Evolutionary conservation across 129 eudicot species (phyloP), one percentile per base, ranked within the genome.

Genomic region (Escallonia rubra): DNA sequence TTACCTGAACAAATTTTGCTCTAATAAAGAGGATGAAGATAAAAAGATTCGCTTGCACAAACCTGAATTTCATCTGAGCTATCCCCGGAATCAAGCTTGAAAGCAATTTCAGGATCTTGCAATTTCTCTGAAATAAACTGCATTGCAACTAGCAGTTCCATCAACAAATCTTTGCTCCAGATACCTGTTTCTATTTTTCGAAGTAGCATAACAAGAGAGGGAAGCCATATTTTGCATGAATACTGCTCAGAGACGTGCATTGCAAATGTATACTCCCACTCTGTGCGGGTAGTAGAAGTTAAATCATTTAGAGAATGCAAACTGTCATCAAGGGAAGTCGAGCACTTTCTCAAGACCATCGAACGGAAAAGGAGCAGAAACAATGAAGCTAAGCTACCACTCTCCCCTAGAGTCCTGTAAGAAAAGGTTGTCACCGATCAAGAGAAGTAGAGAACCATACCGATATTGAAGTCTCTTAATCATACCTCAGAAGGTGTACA

Each of bases 211-310:
- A 86, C 86, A 59, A 93, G 78, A n/a, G 98, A 84, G 56, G 95
- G 98, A 76, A 93, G 88, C 98, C 98, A 93, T 61, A 82, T 79
- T 63, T 59, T 72, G 78, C 95, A 82, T 14, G 96, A 73, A 77
- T 93, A 93, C 71, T 93, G 96, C 66, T 79, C 83, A 67, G 81
- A 73, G 57, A 89, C 67, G 65, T 78, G 87, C 74, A 77, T 10
- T 6, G 96, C 88, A 77, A 93, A 86, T 43, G 52, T 34, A 52
- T 81, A 93, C 83, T 93, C 96, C 98, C 98, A 93, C 72, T 82
- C 73, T 64, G 74, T 73, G 67, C 46, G 72, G 43, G 78, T 45
- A 11, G 71, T 49, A 4, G 80, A 56, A 50, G 57, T 53, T 47
- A 76, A 34, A 60, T 55, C 8, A 41, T 79, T 78, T 47, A 66